Percentiles rank a stretch among this genome's conserved stretches.
These are phyloP conservation scores for Flueggea neowawraea DNA, from an alignment of 441 rosid genomes.

Conservation along the genomic window DNA sequence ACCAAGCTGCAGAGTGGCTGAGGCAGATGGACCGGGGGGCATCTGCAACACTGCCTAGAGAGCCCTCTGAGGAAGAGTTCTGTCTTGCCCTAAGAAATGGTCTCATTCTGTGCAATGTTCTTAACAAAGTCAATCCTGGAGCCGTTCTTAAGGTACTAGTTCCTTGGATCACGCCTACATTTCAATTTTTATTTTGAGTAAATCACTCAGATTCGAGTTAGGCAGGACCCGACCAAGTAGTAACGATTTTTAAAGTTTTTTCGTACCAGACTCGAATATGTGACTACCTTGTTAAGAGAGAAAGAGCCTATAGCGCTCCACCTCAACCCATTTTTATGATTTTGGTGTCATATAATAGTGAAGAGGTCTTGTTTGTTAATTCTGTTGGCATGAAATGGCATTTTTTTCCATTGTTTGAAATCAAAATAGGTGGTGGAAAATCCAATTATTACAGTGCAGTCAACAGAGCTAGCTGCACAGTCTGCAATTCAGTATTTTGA, in stretches of 20 bases:
- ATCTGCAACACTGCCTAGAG: constrained; percentile 49
- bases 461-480: constrained; percentile 92
- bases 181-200: not conserved
- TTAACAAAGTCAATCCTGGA: constrained; percentile 96
- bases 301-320: too few relatives aligned
- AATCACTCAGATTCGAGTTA: not conserved
- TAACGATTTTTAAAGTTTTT: too few relatives aligned
- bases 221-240: too few relatives aligned
- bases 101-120: constrained; percentile 95
- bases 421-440: constrained; percentile 74
- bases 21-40: constrained; percentile 82
- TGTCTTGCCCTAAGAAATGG: constrained; percentile 82
- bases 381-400: not conserved
- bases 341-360: too few relatives aligned
- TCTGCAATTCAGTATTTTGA: constrained; percentile 96
- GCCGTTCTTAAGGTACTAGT: constrained; percentile 74
- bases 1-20: constrained; percentile 93
- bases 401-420: not conserved
- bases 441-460: constrained; percentile 60
- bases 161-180: not conserved
- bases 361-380: not conserved
- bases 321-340: too few relatives aligned
- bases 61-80: constrained; percentile 84
- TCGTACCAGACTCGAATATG: too few relatives aligned
- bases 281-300: too few relatives aligned